Conservation (phyloP, 345 rosid species). For the Aegle marmelos region DNA sequence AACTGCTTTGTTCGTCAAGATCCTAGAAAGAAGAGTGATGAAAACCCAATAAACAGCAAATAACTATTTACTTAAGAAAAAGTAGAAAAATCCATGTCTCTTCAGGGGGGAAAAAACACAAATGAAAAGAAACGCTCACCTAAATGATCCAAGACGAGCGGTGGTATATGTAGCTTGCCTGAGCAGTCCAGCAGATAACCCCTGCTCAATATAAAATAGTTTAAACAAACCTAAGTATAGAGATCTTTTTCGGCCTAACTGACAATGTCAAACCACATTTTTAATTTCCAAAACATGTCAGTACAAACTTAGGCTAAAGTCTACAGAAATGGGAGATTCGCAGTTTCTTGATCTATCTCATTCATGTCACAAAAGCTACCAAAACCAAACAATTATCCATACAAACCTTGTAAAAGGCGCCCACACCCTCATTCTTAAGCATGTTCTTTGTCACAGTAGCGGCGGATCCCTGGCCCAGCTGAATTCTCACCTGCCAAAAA, state of each 20-base stretch:
- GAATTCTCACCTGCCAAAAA: conserved; percentile 85
- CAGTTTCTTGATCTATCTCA: background rate
- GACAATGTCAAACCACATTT: background rate
- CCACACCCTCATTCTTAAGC: conserved; percentile 82
- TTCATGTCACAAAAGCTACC: background rate
- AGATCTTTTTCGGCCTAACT: background rate
- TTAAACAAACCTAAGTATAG: conserved; percentile 3
- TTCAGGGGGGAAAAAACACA: background rate
- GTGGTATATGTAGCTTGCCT: conserved; percentile 99
- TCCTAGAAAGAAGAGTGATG: conserved; percentile 34
- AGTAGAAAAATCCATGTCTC: background rate
- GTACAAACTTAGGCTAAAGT: background rate
- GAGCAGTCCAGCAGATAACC: conserved; percentile 86
- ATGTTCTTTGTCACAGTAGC: conserved; percentile 64
- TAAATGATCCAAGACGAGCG: conserved; percentile 96
- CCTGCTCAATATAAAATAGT: conserved; percentile 40
- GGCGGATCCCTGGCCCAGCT: conserved; percentile 97
- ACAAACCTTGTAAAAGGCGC: conserved; percentile 90
- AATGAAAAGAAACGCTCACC: conserved; percentile 41
- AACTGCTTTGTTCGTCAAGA: conserved; percentile 82
- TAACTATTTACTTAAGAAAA: background rate
- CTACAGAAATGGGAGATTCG: too few relatives aligned
- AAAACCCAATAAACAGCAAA: conserved; percentile 4
- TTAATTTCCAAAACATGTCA: background rate
- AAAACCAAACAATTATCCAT: background rate